phyloP scores from a whole-genome alignment of 2,329 filamentous ascomycete species.

The Exophiala sp. region DNA sequence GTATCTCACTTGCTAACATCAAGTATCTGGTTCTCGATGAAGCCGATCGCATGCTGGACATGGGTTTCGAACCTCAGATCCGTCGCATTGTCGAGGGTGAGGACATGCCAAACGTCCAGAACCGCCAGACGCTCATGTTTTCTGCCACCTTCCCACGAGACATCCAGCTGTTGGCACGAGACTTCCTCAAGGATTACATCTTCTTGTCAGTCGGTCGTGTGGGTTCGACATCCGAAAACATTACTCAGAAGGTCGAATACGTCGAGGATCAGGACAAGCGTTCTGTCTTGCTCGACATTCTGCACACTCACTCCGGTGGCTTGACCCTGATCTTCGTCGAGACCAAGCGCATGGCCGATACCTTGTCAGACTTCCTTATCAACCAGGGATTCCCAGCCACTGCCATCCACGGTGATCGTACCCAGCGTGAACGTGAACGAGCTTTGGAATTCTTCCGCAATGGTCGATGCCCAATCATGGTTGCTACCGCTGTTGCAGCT shows the following conservation, averaged over 20 bases:
- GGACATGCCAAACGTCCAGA: slow-evolving; percentile 83
- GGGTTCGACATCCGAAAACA: slow-evolving; percentile 99
- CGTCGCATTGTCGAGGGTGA: slow-evolving; percentile 97
- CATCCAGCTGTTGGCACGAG: slow-evolving; percentile 97
- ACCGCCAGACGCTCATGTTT: slow-evolving; percentile 99
- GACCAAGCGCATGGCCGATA: slow-evolving; percentile 99
- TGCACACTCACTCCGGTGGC: slow-evolving; percentile 86
- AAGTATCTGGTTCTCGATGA: slow-evolving; percentile 99
- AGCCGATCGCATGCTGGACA: slow-evolving; percentile 99
- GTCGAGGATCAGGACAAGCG: slow-evolving; percentile 97
- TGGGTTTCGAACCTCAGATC: slow-evolving; percentile 99
- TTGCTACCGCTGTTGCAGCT: slow-evolving; percentile 94
- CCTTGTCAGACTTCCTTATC: slow-evolving; percentile 94
- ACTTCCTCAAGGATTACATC: slow-evolving; percentile 98
- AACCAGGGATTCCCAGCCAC: slow-evolving; percentile 98
- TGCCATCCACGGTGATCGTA: slow-evolving; percentile 97
- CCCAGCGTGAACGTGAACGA: slow-evolving; percentile 97
- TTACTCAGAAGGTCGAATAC: slow-evolving; percentile 97
- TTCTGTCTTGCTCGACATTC: slow-evolving; percentile 92
- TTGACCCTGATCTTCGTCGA: slow-evolving; percentile 97
- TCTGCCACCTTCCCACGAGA: slow-evolving; percentile 98
- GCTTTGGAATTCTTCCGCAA: slow-evolving; percentile 97
- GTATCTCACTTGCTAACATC: slow-evolving; percentile 96
- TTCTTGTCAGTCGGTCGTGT: slow-evolving; percentile 99
- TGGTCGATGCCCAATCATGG: slow-evolving; percentile 89